phyloP scores from a whole-genome alignment of 2,329 filamentous ascomycete species.

The Apiospora sp. region DNA sequence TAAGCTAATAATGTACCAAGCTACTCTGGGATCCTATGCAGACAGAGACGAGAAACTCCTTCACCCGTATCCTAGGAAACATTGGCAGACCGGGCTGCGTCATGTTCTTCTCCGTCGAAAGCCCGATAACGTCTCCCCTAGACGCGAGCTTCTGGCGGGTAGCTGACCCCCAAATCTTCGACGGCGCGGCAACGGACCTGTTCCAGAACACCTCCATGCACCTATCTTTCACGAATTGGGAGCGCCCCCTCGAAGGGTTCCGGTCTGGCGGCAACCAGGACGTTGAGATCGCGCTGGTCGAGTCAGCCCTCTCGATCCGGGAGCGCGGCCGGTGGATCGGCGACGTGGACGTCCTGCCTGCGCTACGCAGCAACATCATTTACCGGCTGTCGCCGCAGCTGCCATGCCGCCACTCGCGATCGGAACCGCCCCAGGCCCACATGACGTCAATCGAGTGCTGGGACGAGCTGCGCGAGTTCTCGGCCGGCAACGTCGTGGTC shows the following conservation, averaged over 20 bases:
- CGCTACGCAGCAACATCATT: constrained; percentile 7
- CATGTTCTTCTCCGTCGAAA: constrained; percentile 16
- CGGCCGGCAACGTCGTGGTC: constrained; percentile 22
- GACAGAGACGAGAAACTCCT: neutral
- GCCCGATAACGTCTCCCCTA: neutral
- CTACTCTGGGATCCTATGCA: constrained; percentile 24
- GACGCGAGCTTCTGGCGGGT: constrained; percentile 24
- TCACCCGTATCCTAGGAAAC: constrained; percentile 28
- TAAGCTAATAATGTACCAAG: neutral
- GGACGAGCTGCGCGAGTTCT: constrained; percentile 26
- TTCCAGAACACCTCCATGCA: constrained; percentile 28
- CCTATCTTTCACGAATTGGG: constrained; percentile 28
- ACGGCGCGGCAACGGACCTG: constrained; percentile 19
- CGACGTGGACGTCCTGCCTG: constrained; percentile 26
- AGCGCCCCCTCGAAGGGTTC: neutral
- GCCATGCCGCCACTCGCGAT: neutral
- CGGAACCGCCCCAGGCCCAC: neutral
- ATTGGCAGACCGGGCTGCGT: constrained; percentile 26
- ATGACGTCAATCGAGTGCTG: constrained; percentile 25
- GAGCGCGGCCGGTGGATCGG: constrained; percentile 27
- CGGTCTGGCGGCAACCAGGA: constrained; percentile 17
- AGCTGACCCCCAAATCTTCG: constrained; percentile 12
- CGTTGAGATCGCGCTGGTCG: constrained; percentile 13
- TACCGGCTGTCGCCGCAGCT: neutral
- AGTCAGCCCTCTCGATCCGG: constrained; percentile 26